Base-by-base conservation (phyloP, 1,139 yeast species). In the Protomyces pachydermus region DNA sequence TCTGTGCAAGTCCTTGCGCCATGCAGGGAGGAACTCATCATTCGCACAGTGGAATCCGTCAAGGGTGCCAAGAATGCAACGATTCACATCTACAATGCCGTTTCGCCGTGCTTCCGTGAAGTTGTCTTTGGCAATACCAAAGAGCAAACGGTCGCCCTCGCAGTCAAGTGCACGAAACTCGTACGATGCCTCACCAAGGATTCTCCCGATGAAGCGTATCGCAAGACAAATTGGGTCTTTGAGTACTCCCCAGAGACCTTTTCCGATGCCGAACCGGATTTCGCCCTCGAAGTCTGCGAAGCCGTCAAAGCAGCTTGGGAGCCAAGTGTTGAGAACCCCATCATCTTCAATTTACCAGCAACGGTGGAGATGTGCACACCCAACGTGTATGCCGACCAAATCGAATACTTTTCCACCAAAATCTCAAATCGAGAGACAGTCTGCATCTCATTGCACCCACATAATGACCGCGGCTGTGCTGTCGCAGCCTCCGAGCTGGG, bases 401-500 rank as follows among this genome's bases (percentile, higher is more conserved):
- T 93, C 69, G 98, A 93, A 78, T 91, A 87, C 75, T 93, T 93
- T 74, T 79, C 87, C 68, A 85, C 85, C 32, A 82, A 87, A 71
- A 87, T 93, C 65, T 75, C 86, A 55, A 87, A 91, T 73, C 86
- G 98, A 72, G 95, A 90, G 70, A 88, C 84, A 71, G 84, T 91
- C 52, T 85, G 95, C 73, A 85, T 93, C 65, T 91, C 98, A 34
- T 84, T 93, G 57, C 98, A 93, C 75, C 89, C 96, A 60, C 98
- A 93, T 78, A 93, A 93, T 72, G 98, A 93, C 76, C 85, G 98
- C 76, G 98, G 98, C 42, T 91, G 97, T 77, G 97, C 96, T 66
- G 98, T 93, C 54, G 98, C 98, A 18, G 98, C 98, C 25, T 87
- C 97, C 14, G 98, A 93, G 78, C 82, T 93, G 67, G 98, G 96